Percentiles rank a stretch among this genome's conserved stretches.
Evolutionary conservation across 2,329 filamentous ascomycete species (phyloP).

Genomic region (Pseudogymnoascus sp.): DNA sequence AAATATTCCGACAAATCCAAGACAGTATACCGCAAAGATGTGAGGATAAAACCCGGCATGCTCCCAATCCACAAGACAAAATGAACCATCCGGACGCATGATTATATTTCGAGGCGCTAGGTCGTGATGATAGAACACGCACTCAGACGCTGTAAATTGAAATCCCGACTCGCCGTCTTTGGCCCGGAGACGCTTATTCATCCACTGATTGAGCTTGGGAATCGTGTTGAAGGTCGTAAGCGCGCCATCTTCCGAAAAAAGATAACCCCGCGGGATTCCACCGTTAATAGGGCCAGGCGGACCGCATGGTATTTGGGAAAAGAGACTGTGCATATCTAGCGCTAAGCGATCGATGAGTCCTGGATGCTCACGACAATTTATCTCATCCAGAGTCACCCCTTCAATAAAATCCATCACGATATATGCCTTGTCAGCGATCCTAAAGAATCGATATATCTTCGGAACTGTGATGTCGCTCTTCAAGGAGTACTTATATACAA

Average conservation of each 20-base stretch:
- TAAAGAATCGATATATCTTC: neutral
- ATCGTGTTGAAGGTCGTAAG: neutral
- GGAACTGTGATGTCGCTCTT: neutral
- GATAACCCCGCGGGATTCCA: neutral
- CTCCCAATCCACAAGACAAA: neutral
- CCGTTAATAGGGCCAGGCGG: neutral
- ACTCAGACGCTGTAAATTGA: neutral
- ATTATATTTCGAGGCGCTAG: neutral
- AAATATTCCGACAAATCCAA: neutral
- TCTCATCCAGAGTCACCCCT: neutral
- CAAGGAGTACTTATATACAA: neutral
- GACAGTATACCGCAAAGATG: neutral
- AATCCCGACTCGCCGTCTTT: neutral
- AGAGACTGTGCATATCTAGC: neutral
- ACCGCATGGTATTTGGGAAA: neutral
- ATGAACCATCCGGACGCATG: neutral
- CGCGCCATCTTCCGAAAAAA: neutral
- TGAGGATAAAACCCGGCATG: neutral
- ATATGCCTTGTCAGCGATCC: neutral
- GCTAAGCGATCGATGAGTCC: neutral
- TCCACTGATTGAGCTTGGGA: neutral
- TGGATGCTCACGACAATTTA: neutral
- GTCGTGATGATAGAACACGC: neutral
- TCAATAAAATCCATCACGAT: neutral
- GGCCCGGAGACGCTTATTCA: neutral